Percentiles rank a stretch among this genome's conserved stretches.
These are phyloP conservation scores for Cladosporium halotolerans DNA, from an alignment of 2,329 filamentous ascomycete species.

Conservation along the genomic window DNA sequence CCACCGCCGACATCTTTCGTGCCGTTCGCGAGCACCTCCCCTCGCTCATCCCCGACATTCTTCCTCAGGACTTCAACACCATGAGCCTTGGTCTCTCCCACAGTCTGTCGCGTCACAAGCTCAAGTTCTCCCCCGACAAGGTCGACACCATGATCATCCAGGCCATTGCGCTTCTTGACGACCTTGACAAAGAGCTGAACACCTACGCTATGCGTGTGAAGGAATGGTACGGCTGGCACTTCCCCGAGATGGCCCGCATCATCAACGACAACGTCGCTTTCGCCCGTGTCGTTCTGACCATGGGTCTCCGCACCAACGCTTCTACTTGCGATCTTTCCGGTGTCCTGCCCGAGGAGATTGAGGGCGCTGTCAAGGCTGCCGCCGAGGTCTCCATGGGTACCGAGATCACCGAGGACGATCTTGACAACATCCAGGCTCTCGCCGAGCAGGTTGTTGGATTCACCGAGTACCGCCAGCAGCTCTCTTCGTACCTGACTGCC, in stretches of 20 bases:
- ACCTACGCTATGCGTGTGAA: conserved; percentile 98
- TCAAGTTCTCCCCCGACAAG: conserved; percentile 98
- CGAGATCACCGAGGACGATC: conserved; percentile 86
- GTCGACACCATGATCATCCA: conserved; percentile 99
- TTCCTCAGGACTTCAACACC: conserved; percentile 78
- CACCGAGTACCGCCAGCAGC: conserved; percentile 80
- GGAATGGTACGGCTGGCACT: conserved; percentile 99
- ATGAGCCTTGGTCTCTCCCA: conserved; percentile 96
- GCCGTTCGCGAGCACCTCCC: conserved; percentile 87
- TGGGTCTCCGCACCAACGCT: conserved; percentile 82
- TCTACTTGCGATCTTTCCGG: conserved; percentile 72
- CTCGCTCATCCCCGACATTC: conserved; percentile 82
- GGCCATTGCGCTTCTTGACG: conserved; percentile 86
- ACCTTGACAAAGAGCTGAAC: conserved; percentile 97
- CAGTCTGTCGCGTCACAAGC: conserved; percentile 92
- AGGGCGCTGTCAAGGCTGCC: conserved; percentile 82
- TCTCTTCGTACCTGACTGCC: conserved; percentile 81
- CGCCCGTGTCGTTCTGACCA: conserved; percentile 75
- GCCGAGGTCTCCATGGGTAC: conserved; percentile 98
- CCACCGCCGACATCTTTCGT: conserved; percentile 83
- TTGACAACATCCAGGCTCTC: conserved; percentile 85
- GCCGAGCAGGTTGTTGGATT: conserved; percentile 91
- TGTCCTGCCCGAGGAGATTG: conserved; percentile 91
- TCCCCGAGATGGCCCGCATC: conserved; percentile 95
- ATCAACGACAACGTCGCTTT: conserved; percentile 96